Base-by-base conservation (phyloP, 495 filamentous ascomycete species). In the Lophiostoma macrostomum region DNA sequence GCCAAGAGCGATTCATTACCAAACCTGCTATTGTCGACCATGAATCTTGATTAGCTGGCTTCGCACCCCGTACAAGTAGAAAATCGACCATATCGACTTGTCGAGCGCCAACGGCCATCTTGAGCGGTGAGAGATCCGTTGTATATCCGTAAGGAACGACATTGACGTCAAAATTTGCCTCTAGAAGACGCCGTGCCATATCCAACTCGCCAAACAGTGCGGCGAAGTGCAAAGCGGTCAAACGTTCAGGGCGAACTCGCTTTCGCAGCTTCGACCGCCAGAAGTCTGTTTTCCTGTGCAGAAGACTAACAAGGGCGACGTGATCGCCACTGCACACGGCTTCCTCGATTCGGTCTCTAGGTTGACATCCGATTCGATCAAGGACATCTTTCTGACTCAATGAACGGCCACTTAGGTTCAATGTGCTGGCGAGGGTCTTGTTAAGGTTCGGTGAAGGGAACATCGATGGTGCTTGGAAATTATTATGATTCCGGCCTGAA, bases 341-440 rank as follows among this genome's bases (percentile, higher is more conserved):
- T 2, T 52, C 39, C 42, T 58, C 55, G 4, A 40, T 66, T 39
- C 36, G 42, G 46, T 66, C 61, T 61, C 50, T 64, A 29, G 64
- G 64, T 53, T 61, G 60, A 56, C 64, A 66, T 56, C 64, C 64
- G 27, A 66, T 58, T 22, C 52, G 61, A 34, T 66, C 61, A 34
- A 66, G 56, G 50, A 66, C 64, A 32, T 66, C 64, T 45, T 61
- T 61, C 38, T 57, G 56, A 52, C 52, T 53, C 31, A 61, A 43
- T 10, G 4, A 46, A 53, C 50, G 44, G 52, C 50, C 42, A 32
- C 48, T 48, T 41, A 56, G 25, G 23, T 52, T 54, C 59, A 36
- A 40, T 35, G 49, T 54, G 18, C 47, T n/a, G 54, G 52, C 16
- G 39, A 45, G 49, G 36, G 28, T 56, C n/a, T n/a, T n/a, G n/a